These are phyloP conservation scores for Trichophyton schoenleinii DNA, from an alignment of 2,329 filamentous ascomycete genomes.

Conservation along the genomic window DNA sequence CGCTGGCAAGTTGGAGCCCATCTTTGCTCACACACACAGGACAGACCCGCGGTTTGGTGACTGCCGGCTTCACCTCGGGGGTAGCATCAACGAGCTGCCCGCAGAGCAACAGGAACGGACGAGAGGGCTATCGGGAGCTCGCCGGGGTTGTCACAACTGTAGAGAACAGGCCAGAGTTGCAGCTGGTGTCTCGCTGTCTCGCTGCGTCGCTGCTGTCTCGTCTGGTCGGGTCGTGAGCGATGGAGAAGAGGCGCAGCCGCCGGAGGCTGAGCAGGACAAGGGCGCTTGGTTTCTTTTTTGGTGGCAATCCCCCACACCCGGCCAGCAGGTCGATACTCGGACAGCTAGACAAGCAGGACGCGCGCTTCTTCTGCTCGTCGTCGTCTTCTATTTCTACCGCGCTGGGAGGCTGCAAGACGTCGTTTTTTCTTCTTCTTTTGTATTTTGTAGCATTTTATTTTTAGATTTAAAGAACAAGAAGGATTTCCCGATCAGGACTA, in stretches of 20 bases:
- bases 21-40: slow-evolving; percentile 14
- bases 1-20: slow-evolving; percentile 52
- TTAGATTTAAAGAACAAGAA: neutral
- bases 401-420: neutral
- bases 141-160: too few relatives aligned
- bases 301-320: neutral
- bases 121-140: neutral
- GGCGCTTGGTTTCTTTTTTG: neutral
- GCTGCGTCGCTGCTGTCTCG: too few relatives aligned
- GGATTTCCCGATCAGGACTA: neutral
- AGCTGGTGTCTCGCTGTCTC: neutral
- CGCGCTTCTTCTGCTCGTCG: neutral
- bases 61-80: slow-evolving; percentile 4
- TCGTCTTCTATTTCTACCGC: neutral
- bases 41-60: neutral
- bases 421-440: neutral
- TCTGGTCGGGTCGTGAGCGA: too few relatives aligned
- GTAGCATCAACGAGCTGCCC: neutral
- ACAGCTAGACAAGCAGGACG: too few relatives aligned
- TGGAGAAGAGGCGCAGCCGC: slow-evolving; percentile 1
- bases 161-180: neutral
- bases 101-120: neutral
- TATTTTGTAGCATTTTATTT: too few relatives aligned
- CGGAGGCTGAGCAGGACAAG: neutral
- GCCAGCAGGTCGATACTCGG: too few relatives aligned